Evolutionary conservation across 2,329 filamentous ascomycete species (phyloP).

Genomic region (Thelonectria blattea): DNA sequence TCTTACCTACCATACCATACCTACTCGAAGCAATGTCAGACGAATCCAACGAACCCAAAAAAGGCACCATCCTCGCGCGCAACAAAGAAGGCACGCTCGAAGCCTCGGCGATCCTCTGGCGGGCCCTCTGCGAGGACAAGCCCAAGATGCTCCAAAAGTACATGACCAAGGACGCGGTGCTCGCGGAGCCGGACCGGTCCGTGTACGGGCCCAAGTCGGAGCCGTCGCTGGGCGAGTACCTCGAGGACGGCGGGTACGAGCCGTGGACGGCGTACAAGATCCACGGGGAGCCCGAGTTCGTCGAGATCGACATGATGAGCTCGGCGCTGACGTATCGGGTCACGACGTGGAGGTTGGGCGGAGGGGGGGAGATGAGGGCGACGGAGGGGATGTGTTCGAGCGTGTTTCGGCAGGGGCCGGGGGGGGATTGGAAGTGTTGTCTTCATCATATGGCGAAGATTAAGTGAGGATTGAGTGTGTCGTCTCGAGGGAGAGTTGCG

Average conservation of each 20-base stretch:
- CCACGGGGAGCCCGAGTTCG: constrained; percentile 44
- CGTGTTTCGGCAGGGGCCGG: constrained; percentile 42
- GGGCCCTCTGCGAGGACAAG: constrained; percentile 43
- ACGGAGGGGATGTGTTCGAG: constrained; percentile 45
- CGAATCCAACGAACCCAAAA: constrained; percentile 28
- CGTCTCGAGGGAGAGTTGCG: neutral
- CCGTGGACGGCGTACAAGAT: constrained; percentile 46
- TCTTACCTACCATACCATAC: neutral
- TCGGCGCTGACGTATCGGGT: constrained; percentile 42
- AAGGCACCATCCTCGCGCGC: constrained; percentile 41
- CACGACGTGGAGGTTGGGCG: constrained; percentile 41
- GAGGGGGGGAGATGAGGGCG: constrained; percentile 39
- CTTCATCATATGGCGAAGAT: constrained; percentile 43
- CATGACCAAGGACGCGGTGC: constrained; percentile 43
- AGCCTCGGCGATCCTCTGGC: constrained; percentile 44
- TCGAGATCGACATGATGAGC: constrained; percentile 48
- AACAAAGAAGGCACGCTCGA: constrained; percentile 46
- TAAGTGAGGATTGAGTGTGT: constrained; percentile 4
- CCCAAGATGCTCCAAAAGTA: constrained; percentile 42
- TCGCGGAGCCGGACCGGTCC: constrained; percentile 41
- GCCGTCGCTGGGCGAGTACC: constrained; percentile 41
- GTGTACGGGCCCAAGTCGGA: constrained; percentile 42
- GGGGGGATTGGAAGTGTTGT: constrained; percentile 45
- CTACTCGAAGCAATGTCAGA: constrained; percentile 4
- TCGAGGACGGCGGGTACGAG: constrained; percentile 42